phyloP scores from a whole-genome alignment of 1,284 basidiomycete species.

The Papiliotrema laurentii region DNA sequence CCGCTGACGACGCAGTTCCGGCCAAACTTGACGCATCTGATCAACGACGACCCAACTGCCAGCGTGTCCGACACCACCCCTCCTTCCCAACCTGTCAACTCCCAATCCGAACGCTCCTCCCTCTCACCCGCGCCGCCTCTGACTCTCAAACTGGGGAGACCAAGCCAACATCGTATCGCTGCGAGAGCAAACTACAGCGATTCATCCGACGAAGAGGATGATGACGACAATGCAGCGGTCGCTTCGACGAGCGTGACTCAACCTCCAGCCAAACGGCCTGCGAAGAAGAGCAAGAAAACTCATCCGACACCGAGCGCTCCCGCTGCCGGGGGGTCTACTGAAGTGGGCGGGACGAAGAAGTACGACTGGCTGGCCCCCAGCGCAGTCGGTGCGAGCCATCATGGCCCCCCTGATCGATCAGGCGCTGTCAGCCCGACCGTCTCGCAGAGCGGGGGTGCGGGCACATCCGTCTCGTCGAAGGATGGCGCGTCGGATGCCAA shows the following conservation, averaged over 20 bases:
- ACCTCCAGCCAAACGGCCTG: conserved; percentile 1
- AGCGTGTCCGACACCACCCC: neutral
- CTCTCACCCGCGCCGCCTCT: conserved; percentile 35
- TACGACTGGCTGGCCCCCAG: conserved; percentile 42
- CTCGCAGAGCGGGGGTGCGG: conserved; percentile 1
- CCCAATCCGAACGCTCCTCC: conserved; percentile 20
- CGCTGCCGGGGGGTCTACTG: neutral
- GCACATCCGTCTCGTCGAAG: neutral
- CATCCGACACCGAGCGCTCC: neutral
- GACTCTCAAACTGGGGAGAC: conserved; percentile 25
- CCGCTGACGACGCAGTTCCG: conserved; percentile 16
- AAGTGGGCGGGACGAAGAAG: conserved; percentile 23
- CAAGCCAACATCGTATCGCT: conserved; percentile 6
- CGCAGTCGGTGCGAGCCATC: conserved; percentile 35
- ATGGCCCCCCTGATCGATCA: conserved; percentile 32
- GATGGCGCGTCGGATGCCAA: neutral
- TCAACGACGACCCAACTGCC: conserved; percentile 8
- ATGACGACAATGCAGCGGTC: too few species aligned
- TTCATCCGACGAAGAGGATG: conserved; percentile 28
- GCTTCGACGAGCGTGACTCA: too few species aligned
- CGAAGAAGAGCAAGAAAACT: conserved; percentile 2
- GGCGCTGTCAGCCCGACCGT: conserved; percentile 1
- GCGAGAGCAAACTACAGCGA: neutral
- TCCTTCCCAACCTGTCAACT: conserved; percentile 5
- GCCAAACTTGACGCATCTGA: conserved; percentile 20